Base-by-base conservation (phyloP, 352 stramenopile genomes). In the Aphanomyces invadans region DNA sequence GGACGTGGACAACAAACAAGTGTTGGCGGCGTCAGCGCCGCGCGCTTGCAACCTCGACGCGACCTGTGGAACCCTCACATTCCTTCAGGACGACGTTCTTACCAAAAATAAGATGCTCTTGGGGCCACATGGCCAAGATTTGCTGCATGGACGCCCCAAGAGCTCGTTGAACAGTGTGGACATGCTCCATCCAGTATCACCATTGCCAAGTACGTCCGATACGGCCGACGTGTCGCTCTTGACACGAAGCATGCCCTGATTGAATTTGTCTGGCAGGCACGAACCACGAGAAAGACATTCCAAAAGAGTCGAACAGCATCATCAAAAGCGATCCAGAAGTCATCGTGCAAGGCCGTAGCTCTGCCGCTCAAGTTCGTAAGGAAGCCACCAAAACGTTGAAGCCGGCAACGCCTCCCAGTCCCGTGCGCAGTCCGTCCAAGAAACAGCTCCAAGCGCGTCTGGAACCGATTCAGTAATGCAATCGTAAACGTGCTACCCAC, bases 51-150 rank as follows among this genome's bases (percentile, higher is more conserved):
- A 28, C 12, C 33, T 67, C 0, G 60, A 67, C 32, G 60, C 38
- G 1, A 32, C 54, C 42, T 32, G 26, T 17, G 60, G 60, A 4
- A 57, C 60, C 10, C 29, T 67, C 23, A 32, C 48, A 21, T 57
- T 56, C 39, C 33, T 67, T 15, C 48, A 67, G 25, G 60, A 67
- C 29, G 49, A 49, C n/a, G 60, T 25, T 2, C 49, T 33, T 9
- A 19, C 44, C 4, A 67, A 67, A 28, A 67, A 67, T 44, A 67
- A 67, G 28, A 17, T 33, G 33, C n/a, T 67, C 19, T 25, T 67
- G 26, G 60, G 42, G 25, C 42, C 60, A 21, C 21, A 45, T n/a
- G 23, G 38, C 60, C 60, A 46, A 31, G 60, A 67, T 17, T 19
- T 52, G 1, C 11, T 57, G 21, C 25, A 38, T 15, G 49, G 49